Base-by-base conservation (phyloP, 805 yeast genomes). In the Clavispora carvajalis region DNA sequence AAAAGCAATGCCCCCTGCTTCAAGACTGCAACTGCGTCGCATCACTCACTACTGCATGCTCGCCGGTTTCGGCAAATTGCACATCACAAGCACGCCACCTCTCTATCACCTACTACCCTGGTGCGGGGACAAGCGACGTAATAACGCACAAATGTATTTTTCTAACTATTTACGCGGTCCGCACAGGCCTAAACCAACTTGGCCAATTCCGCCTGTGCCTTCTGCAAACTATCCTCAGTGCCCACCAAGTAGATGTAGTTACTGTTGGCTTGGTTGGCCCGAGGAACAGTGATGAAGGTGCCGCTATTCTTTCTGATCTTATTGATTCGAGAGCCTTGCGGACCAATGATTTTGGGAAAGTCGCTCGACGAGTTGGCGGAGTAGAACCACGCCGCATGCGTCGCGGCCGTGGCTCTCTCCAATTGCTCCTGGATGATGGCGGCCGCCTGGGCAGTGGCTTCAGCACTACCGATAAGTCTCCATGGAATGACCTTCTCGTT, bases 321-420 rank as follows among this genome's bases (percentile, higher is more conserved):
- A 53, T 74, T 78, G 55, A 87, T 69, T 46, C 76, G 79, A 25
- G 79, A 63, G 35, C 96, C 96, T 50, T 77, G 82, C 12, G 87
- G 79, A 7, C 96, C 96, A 47, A 88, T 76, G 39, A 87, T 69
- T 57, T 71, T 76, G 43, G 82, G 74, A 60, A 84, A 82, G 30
- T 46, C 50, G 21, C 62, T 55, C 11, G 78, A 62, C 21, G 71
- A 60, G 42, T 76, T 71, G 31, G 75, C 61, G 29, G 78, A 63
- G 74, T 83, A 82, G 45, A 84, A 63, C 76, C 78, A 85, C 11
- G 81, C 93, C 36, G 65, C 67, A 31, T 65, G 53, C 33, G 71
- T 69, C 38, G 77, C 78, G 17, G 55, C 52, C 43, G 67, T 54
- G 38, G 77, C 78, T 31, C 61, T 59, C 22, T 61, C 72, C 50